phyloP scores from a whole-genome alignment of 768 basidiomycete species.

The Lyophyllum semitale region DNA sequence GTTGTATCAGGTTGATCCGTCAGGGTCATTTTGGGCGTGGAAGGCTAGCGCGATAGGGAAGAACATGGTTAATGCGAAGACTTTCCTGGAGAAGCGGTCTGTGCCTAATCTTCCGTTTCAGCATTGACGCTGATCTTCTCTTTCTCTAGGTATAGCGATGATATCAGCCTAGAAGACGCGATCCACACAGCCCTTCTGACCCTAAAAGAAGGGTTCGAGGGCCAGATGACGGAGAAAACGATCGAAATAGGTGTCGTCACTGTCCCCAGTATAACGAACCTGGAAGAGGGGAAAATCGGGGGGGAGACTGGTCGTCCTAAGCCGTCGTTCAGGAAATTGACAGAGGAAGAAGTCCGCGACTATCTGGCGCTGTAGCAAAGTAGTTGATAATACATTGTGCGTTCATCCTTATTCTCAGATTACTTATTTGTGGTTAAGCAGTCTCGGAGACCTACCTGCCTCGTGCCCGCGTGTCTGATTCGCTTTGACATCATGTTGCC shows the following conservation, averaged over 20 bases:
- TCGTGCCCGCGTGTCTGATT: neutral
- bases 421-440: neutral
- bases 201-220: conserved; percentile 98
- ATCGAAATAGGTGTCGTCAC: conserved; percentile 98
- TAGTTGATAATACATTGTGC: conserved; percentile 22
- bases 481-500: neutral
- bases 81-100: conserved; percentile 95
- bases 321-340: conserved; percentile 92
- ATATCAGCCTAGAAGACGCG: conserved; percentile 97
- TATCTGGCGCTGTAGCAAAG: conserved; percentile 77
- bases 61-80: conserved; percentile 99
- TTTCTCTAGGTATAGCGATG: conserved; percentile 88
- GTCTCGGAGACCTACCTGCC: neutral
- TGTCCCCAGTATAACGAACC: conserved; percentile 72
- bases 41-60: conserved; percentile 99
- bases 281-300: conserved; percentile 72
- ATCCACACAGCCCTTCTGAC: conserved; percentile 98
- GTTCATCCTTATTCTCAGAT: conserved; percentile 14
- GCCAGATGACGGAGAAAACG: conserved; percentile 99
- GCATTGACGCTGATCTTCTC: conserved; percentile 15
- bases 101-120: conserved; percentile 19
- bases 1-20: conserved; percentile 99
- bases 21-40: conserved; percentile 99
- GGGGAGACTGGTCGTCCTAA: conserved; percentile 69
- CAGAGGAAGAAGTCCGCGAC: conserved; percentile 96